Evolutionary conservation across 2,329 filamentous ascomycete genomes (phyloP).

Genomic region (Fusarium ramigenum): DNA sequence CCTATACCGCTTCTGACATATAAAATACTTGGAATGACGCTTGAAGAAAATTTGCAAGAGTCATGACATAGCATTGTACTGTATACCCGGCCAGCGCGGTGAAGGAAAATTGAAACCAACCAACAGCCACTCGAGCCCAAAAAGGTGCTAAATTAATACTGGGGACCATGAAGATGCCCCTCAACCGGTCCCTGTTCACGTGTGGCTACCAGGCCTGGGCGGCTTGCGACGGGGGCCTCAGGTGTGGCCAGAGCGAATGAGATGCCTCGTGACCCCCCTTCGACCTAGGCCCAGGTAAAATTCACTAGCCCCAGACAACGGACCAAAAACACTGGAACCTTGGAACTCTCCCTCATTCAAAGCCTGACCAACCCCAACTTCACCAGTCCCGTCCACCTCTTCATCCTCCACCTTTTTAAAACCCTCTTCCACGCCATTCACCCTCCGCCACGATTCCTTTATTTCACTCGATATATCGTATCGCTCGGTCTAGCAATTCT

Average conservation of each 20-base stretch:
- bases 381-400: conserved; percentile 26
- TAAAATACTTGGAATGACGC: neutral
- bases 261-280: conserved; percentile 23
- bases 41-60: conserved; percentile 6
- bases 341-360: conserved; percentile 32
- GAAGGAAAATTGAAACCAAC: conserved; percentile 11
- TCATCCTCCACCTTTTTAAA: conserved; percentile 30
- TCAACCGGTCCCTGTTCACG: conserved; percentile 15
- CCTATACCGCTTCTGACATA: conserved; percentile 20
- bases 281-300: conserved; percentile 25
- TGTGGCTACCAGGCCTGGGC: conserved; percentile 23
- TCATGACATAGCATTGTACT: conserved; percentile 12
- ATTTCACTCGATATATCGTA: neutral
- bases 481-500: neutral
- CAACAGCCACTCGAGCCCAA: neutral
- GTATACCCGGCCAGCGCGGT: neutral
- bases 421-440: conserved; percentile 14
- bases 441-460: neutral
- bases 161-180: conserved; percentile 13
- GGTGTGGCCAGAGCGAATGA: conserved; percentile 31
- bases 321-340: conserved; percentile 30
- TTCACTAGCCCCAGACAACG: conserved; percentile 35
- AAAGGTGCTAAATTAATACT: conserved; percentile 14
- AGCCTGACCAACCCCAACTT: conserved; percentile 26
- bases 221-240: conserved; percentile 14